Conservation (phyloP, 495 filamentous ascomycete genomes). For the Podospora sp. region DNA sequence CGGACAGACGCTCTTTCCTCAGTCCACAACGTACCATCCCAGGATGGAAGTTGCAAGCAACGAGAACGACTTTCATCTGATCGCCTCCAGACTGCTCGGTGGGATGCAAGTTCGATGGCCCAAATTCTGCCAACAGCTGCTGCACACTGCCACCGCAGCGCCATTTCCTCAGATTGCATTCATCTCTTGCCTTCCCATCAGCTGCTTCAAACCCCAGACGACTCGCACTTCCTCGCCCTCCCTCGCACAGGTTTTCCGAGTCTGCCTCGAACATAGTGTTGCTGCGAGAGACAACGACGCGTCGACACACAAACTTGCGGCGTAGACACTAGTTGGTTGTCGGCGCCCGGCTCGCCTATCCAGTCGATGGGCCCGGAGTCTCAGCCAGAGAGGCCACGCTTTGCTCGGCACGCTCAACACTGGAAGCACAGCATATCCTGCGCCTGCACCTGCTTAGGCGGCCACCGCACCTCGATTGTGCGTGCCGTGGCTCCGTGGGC, state of each 20-base stretch:
- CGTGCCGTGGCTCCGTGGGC: conserved; percentile 13
- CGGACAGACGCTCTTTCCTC: background rate
- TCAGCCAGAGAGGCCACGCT: background rate
- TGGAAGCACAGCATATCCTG: conserved; percentile 19
- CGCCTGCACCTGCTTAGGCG: background rate
- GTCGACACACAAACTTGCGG: background rate
- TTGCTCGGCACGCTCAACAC: background rate
- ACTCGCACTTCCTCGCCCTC: background rate
- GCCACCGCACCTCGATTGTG: conserved; percentile 17
- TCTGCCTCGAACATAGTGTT: background rate
- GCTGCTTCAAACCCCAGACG: background rate
- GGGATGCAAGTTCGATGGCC: background rate
- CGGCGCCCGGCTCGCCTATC: background rate
- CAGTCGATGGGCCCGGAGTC: background rate
- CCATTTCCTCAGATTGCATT: background rate
- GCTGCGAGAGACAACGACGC: background rate
- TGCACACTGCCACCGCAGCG: background rate
- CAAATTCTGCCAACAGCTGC: background rate
- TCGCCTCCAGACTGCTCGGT: background rate
- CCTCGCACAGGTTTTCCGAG: background rate
- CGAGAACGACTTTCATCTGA: background rate
- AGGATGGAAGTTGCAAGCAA: background rate
- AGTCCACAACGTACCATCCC: background rate
- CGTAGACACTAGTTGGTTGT: background rate
- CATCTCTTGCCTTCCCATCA: background rate